Percentiles rank a stretch among this genome's conserved stretches.
These are phyloP conservation scores for Capronia coronata DNA, from an alignment of 2,329 filamentous ascomycete species.

Conservation along the genomic window DNA sequence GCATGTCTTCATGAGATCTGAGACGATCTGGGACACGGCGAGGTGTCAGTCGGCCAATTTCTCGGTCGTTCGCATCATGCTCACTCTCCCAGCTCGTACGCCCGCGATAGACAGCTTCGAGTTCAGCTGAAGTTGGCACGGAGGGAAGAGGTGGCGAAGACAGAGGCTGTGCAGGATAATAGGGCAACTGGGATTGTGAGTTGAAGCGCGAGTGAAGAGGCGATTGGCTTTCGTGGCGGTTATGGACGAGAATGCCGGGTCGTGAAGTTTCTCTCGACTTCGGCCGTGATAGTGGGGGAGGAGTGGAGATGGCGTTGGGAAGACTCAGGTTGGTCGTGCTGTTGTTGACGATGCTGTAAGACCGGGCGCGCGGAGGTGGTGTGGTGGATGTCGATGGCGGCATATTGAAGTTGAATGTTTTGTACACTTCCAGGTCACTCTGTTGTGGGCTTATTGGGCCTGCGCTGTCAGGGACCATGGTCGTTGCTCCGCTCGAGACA, in stretches of 20 bases:
- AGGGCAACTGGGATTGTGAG: constrained; percentile 8
- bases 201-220: constrained; percentile 6
- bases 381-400: constrained; percentile 1
- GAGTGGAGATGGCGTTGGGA: constrained; percentile 2
- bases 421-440: constrained; percentile 11
- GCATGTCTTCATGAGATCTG: background rate
- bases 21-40: background rate
- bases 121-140: background rate
- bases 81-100: constrained; percentile 14
- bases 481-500: constrained; percentile 15
- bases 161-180: constrained; percentile 1
- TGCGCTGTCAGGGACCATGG: constrained; percentile 15
- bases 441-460: constrained; percentile 4
- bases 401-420: constrained; percentile 16
- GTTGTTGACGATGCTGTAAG: background rate
- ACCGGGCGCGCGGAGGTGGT: background rate
- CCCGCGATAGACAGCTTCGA: constrained; percentile 10
- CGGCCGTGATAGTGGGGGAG: background rate
- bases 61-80: background rate
- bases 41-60: background rate
- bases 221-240: constrained; percentile 1
- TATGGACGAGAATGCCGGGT: background rate
- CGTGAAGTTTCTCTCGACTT: constrained; percentile 3
- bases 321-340: background rate
- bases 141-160: constrained; percentile 1